Evolutionary conservation across 2,329 filamentous ascomycete genomes (phyloP).

Genomic region (Nemania diffusa): DNA sequence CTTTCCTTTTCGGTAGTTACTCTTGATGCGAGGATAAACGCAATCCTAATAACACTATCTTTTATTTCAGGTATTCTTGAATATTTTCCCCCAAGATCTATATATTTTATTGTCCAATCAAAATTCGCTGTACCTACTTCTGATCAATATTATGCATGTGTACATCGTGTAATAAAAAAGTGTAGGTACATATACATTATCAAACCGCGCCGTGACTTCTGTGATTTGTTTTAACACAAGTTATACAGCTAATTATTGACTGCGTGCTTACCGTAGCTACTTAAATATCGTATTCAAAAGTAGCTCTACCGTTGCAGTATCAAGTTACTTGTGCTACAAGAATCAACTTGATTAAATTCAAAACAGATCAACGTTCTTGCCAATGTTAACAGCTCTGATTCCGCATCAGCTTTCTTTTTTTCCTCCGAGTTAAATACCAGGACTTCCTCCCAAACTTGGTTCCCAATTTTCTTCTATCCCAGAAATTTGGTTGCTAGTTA

Average conservation of each 20-base stretch:
- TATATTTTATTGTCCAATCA: neutral
- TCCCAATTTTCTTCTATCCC: neutral
- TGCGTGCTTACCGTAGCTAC: neutral
- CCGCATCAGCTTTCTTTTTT: neutral
- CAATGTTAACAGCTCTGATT: neutral
- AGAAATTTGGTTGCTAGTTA: neutral
- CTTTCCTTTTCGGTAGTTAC: too few species aligned
- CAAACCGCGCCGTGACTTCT: neutral
- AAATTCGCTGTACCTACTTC: neutral
- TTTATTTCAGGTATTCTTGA: neutral
- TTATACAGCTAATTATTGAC: neutral
- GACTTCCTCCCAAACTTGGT: neutral
- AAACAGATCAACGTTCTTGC: neutral
- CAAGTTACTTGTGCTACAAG: neutral
- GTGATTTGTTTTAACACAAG: neutral
- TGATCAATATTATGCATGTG: neutral
- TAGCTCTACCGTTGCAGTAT: neutral
- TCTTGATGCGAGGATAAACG: neutral
- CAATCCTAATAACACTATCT: neutral
- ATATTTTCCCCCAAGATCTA: neutral
- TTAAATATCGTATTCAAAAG: neutral
- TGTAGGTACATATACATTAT: neutral
- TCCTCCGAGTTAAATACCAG: neutral
- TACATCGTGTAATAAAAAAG: neutral
- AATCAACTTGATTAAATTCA: neutral